Conservation (phyloP, 2,329 filamentous ascomycete species). For the Penicillium sp. region DNA sequence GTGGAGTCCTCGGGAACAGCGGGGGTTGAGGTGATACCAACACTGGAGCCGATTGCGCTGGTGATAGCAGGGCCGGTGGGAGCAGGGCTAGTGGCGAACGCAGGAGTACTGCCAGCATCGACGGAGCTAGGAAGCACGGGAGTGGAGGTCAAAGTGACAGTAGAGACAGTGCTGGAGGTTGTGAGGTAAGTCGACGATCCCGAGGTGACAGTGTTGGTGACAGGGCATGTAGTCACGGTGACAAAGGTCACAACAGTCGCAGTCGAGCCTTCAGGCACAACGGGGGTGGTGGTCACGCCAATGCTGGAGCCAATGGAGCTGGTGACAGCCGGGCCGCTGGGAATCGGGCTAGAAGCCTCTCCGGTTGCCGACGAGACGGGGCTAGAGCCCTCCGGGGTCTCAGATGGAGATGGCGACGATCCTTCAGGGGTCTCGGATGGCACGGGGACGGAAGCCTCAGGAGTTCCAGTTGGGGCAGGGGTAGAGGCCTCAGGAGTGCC, state of each 20-base stretch:
- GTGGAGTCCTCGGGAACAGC: conserved; percentile 13
- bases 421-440: not conserved
- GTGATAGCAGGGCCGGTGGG: conserved; percentile 32
- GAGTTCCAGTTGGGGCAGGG: not conserved
- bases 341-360: not conserved
- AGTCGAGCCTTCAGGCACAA: conserved; percentile 17
- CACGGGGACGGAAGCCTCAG: not conserved
- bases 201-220: conserved; percentile 40
- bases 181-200: conserved; percentile 54
- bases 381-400: not conserved
- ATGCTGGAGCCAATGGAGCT: not conserved
- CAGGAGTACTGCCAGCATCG: conserved; percentile 9
- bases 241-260: conserved; percentile 31
- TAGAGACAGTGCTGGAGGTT: conserved; percentile 61
- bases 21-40: conserved; percentile 14
- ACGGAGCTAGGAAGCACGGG: conserved; percentile 3
- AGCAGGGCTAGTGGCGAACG: conserved; percentile 23
- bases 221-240: conserved; percentile 36
- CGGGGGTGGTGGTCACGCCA: conserved; percentile 6
- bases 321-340: not conserved
- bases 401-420: not conserved
- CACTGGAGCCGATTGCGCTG: not conserved
- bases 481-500: not conserved
- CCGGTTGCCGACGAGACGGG: not conserved
- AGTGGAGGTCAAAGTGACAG: conserved; percentile 23